Conservation (phyloP, 163 green algal species). For the Prototheca cutis region DNA sequence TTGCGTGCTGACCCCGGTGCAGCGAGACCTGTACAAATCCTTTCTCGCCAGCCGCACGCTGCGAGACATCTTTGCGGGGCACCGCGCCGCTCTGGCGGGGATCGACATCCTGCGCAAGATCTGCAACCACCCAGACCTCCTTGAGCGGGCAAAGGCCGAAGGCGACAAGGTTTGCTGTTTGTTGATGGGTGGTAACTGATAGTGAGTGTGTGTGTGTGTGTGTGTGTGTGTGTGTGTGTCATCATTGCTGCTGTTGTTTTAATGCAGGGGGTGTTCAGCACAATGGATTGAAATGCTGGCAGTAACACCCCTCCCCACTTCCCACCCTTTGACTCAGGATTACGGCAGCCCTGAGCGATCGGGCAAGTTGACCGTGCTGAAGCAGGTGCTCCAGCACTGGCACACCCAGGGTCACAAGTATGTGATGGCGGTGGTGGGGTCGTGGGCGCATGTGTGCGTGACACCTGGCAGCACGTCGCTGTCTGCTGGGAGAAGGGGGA, state of each 20-base stretch:
- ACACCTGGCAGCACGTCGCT: no score
- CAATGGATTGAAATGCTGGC: no score
- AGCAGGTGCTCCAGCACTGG: slow-evolving; percentile 34
- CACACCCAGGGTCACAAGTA: slow-evolving; percentile 26
- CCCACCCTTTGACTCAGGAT: no score
- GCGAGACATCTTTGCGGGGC: slow-evolving; percentile 44
- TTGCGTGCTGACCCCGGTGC: slow-evolving; percentile 67
- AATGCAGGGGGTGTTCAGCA: no score
- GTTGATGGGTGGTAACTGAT: no score
- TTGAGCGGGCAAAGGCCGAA: slow-evolving; percentile 52
- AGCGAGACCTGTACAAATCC: slow-evolving; percentile 74
- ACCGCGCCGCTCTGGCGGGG: slow-evolving; percentile 66
- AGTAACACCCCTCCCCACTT: no score
- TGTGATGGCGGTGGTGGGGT: neutral
- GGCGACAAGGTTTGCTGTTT: no score
- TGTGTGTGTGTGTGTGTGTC: no score
- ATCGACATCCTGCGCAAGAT: slow-evolving; percentile 97
- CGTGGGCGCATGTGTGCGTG: no score
- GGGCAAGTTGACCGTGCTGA: slow-evolving; percentile 51
- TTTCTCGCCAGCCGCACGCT: slow-evolving; percentile 66
- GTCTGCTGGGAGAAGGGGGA: no score
- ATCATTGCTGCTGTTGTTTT: no score
- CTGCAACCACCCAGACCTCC: slow-evolving; percentile 96
- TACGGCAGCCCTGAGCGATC: slow-evolving; percentile 46
- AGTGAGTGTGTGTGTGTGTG: no score